Base-by-base conservation (phyloP, 2,329 filamentous ascomycete genomes). In the Pseudopithomyces chartarum region DNA sequence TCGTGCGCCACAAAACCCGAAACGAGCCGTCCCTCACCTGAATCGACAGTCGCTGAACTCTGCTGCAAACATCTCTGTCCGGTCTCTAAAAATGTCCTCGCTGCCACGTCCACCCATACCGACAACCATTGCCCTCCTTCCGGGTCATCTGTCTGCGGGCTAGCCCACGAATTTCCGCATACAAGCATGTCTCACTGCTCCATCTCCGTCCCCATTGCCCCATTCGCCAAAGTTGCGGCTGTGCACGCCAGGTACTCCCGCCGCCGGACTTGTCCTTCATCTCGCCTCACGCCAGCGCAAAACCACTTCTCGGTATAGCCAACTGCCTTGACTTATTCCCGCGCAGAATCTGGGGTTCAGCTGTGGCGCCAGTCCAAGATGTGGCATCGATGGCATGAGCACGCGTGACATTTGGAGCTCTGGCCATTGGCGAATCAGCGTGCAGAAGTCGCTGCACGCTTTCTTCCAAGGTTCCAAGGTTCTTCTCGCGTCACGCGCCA, bases 221-320 rank as follows among this genome's bases (percentile, higher is more conserved):
- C 34, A 40, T 50, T 50, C 46, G 46, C 45, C n/a, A 32, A 20
- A 20, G 22, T 29, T 50, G 47, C 47, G 47, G 47, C 47, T 50
- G 47, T 50, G 47, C 47, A 50, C 44, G 38, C 38, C 26, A 11
- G 15, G 26, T n/a, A 20, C 22, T 32, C 34, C 20, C 20, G 15
- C n/a, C 20, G 19, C 40, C 6, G 40, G 19, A 43, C 40, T 19
- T 42, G 38, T 10, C 15, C 26, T 29, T 20, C 29, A 36, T 34
- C 5, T 19, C 29, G 39, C 2, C 34, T 29, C 47, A 50, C 34
- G 47, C 47, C 47, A 39, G 47, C 34, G 34, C 12, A 19, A 10
- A 39, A 50, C 47, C 47, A 50, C 15, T 22, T 40, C 34, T n/a
- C n/a, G n/a, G 47, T 20, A 23, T 19, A 20, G 22, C 22, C 13